A percentile compares a stretch with the other conserved stretches of the same genome.
Evolutionary conservation across 2,329 filamentous ascomycete species (phyloP).

Genomic region (Colletotrichum sp.): DNA sequence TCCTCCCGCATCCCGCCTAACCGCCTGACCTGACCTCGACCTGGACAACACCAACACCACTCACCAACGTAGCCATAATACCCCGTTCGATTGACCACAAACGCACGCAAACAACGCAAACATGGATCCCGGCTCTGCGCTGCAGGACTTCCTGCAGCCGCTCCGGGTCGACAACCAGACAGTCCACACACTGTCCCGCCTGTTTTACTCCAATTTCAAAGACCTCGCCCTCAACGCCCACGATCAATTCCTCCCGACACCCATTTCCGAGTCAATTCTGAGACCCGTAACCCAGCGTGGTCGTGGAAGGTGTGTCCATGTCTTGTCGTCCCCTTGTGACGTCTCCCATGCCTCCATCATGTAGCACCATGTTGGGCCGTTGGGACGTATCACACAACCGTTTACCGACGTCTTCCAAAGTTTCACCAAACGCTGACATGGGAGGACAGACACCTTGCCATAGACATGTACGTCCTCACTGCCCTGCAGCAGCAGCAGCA

Average conservation of each 20-base stretch:
- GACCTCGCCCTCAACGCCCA: slow-evolving; percentile 56
- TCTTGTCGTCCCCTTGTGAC: neutral
- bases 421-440: slow-evolving; percentile 9
- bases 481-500: neutral
- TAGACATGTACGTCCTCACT: slow-evolving; percentile 64
- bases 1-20: neutral
- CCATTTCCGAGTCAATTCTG: slow-evolving; percentile 64
- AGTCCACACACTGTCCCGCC: slow-evolving; percentile 51
- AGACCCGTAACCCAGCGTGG: slow-evolving; percentile 47
- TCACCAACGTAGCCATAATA: neutral
- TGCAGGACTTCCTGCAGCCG: slow-evolving; percentile 53
- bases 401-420: neutral
- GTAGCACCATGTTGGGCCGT: neutral
- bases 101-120: neutral
- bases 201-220: slow-evolving; percentile 52
- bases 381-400: neutral
- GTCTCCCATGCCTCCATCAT: neutral
- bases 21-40: neutral
- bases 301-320: slow-evolving; percentile 52
- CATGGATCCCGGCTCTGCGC: slow-evolving; percentile 14
- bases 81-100: neutral
- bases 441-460: slow-evolving; percentile 58
- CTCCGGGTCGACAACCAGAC: slow-evolving; percentile 52
- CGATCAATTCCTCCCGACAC: slow-evolving; percentile 65
- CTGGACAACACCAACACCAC: neutral